Evolutionary conservation across 805 yeast species (phyloP).

Genomic region (Metschnikowia drakensbergensis): DNA sequence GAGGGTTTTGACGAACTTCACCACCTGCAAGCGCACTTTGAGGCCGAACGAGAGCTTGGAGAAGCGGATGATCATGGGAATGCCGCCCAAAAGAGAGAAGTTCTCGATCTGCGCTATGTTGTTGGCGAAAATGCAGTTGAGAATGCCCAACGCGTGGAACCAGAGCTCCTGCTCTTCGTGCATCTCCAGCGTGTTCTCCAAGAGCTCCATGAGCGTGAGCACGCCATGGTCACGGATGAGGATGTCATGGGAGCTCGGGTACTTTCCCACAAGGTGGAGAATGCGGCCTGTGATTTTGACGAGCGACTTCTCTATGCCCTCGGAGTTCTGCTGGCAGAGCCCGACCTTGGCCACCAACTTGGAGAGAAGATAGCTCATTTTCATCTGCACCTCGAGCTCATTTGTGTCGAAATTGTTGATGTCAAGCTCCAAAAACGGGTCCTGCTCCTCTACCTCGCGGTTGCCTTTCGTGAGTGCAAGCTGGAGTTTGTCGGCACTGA

Average conservation of each 20-base stretch:
- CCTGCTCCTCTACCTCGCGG: constrained; percentile 11
- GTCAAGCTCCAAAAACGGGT: constrained; percentile 38
- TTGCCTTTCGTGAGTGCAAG: background rate
- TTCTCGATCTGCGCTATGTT: constrained; percentile 35
- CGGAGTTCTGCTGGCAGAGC: constrained; percentile 26
- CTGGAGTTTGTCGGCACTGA: background rate
- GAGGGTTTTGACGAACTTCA: constrained; percentile 31
- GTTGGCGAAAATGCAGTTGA: constrained; percentile 32
- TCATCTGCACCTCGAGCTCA: constrained; percentile 38
- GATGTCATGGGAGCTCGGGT: constrained; percentile 37
- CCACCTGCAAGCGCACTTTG: constrained; percentile 36
- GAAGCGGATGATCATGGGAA: constrained; percentile 39
- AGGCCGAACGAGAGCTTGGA: constrained; percentile 27
- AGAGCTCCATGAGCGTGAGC: constrained; percentile 34
- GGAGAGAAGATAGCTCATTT: constrained; percentile 35
- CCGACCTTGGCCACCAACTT: constrained; percentile 33
- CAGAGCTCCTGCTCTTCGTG: constrained; percentile 31
- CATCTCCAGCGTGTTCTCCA: constrained; percentile 33
- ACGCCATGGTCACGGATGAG: constrained; percentile 43
- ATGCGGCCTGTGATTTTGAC: constrained; percentile 37
- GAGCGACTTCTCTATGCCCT: constrained; percentile 27
- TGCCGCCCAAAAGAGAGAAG: constrained; percentile 42
- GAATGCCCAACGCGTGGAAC: constrained; percentile 33
- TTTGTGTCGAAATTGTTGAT: constrained; percentile 38
- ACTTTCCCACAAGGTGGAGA: constrained; percentile 36